These are phyloP conservation scores for Herpotrichia juniperi DNA, from an alignment of 2,329 filamentous ascomycete species.

Conservation along the genomic window DNA sequence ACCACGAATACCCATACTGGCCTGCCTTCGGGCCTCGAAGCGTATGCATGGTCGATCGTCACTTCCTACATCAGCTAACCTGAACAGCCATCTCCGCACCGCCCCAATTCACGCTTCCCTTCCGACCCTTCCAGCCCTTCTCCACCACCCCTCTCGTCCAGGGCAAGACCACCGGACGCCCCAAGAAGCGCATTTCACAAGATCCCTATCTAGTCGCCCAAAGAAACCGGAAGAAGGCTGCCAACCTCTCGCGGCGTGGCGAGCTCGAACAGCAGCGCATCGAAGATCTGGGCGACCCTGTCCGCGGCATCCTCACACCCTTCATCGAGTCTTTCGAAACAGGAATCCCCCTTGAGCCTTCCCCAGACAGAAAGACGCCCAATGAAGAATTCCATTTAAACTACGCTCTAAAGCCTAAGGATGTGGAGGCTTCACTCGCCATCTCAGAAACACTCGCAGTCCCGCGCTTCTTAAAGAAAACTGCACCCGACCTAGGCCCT, in stretches of 20 bases:
- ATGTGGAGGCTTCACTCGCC: slow-evolving; percentile 70
- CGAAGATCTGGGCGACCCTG: slow-evolving; percentile 73
- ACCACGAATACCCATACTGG: slow-evolving; percentile 52
- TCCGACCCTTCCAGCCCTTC: slow-evolving; percentile 57
- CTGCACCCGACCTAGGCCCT: neutral
- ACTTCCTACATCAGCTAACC: neutral
- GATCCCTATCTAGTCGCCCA: slow-evolving; percentile 86
- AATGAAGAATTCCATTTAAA: slow-evolving; percentile 65
- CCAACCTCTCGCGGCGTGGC: slow-evolving; percentile 77
- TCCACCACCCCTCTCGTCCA: slow-evolving; percentile 69
- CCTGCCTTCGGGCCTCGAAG: slow-evolving; percentile 50
- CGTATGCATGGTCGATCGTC: slow-evolving; percentile 26
- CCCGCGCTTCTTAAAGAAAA: slow-evolving; percentile 46
- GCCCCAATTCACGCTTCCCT: slow-evolving; percentile 57
- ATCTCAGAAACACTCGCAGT: slow-evolving; percentile 72
- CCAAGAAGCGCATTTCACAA: slow-evolving; percentile 67
- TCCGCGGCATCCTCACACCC: slow-evolving; percentile 78
- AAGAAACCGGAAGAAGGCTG: slow-evolving; percentile 80
- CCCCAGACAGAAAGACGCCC: slow-evolving; percentile 26
- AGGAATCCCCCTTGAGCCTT: slow-evolving; percentile 47
- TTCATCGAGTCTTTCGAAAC: slow-evolving; percentile 84
- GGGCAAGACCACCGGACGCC: slow-evolving; percentile 54
- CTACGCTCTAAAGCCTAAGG: slow-evolving; percentile 72
- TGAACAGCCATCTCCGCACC: slow-evolving; percentile 23
- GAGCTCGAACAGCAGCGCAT: slow-evolving; percentile 70